Percentiles rank a stretch among this genome's conserved stretches.
Evolutionary conservation across 2,329 filamentous ascomycete genomes (phyloP).

Genomic region (Domatiomyces catenatus): DNA sequence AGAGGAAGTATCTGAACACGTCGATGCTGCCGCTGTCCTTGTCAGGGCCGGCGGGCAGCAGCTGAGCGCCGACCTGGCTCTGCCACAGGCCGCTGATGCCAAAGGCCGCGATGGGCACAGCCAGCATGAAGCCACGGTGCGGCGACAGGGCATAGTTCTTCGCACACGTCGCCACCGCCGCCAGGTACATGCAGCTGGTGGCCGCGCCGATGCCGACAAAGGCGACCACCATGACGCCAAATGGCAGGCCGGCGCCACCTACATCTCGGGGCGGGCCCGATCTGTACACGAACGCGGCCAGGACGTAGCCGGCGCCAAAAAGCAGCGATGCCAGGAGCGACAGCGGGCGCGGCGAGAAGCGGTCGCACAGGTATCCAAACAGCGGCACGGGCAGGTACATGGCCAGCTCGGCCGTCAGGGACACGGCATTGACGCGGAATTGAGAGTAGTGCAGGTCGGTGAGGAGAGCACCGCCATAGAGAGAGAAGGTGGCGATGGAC

Average conservation of each 20-base stretch:
- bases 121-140: slow-evolving; percentile 75
- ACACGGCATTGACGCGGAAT: slow-evolving; percentile 78
- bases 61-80: slow-evolving; percentile 66
- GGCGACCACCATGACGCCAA: slow-evolving; percentile 67
- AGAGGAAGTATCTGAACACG: slow-evolving; percentile 78
- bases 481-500: slow-evolving; percentile 81
- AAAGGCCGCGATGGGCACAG: slow-evolving; percentile 80
- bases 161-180: slow-evolving; percentile 82
- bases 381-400: slow-evolving; percentile 86
- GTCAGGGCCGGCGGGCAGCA: slow-evolving; percentile 50
- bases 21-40: slow-evolving; percentile 48
- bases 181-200: slow-evolving; percentile 78
- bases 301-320: slow-evolving; percentile 67
- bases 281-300: slow-evolving; percentile 66
- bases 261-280: slow-evolving; percentile 37
- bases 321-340: slow-evolving; percentile 56
- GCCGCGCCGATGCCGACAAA: slow-evolving; percentile 72
- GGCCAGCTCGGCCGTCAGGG: slow-evolving; percentile 71
- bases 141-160: slow-evolving; percentile 93
- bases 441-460: slow-evolving; percentile 75
- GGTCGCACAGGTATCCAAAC: slow-evolving; percentile 83
- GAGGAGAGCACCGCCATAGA: slow-evolving; percentile 86
- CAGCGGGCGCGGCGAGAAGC: slow-evolving; percentile 63
- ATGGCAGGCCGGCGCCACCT: slow-evolving; percentile 47
- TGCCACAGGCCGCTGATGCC: slow-evolving; percentile 92